Evolutionary conservation across 169 alveolate genomes (phyloP).

Genomic region (Eimeria brunetti): DNA sequence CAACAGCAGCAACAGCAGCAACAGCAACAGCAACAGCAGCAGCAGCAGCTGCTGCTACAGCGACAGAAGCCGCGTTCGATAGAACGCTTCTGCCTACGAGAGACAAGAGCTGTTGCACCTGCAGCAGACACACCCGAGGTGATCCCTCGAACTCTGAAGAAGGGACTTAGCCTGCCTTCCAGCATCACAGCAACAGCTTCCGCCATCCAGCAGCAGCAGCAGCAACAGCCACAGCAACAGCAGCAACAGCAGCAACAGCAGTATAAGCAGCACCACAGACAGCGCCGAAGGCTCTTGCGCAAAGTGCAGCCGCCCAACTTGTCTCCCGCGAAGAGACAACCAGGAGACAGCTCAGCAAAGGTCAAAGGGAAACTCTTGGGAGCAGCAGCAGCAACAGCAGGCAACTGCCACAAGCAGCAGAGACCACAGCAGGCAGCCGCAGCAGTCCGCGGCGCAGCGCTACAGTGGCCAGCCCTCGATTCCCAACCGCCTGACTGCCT

Average conservation of each 20-base stretch:
- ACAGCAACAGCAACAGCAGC: not conserved
- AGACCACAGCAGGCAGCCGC: constrained; percentile 23
- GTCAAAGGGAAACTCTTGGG: constrained; percentile 15
- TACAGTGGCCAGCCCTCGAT: constrained; percentile 19
- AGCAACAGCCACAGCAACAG: not conserved
- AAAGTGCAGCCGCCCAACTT: constrained; percentile 18
- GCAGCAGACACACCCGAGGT: constrained; percentile 44
- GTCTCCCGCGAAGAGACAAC: constrained; percentile 49
- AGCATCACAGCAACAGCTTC: not conserved
- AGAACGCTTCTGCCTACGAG: not conserved
- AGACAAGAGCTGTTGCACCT: constrained; percentile 15
- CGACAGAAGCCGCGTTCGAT: constrained; percentile 17
- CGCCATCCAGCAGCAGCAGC: constrained; percentile 35
- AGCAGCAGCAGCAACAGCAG: constrained; percentile 54
- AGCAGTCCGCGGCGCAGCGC: not conserved
- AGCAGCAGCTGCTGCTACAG: constrained; percentile 7
- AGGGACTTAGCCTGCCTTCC: constrained; percentile 11
- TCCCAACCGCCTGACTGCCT: constrained; percentile 18
- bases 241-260: constrained; percentile 31
- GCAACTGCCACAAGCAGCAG: constrained; percentile 56
- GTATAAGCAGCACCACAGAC: constrained; percentile 54
- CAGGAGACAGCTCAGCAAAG: constrained; percentile 29
- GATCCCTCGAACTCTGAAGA: not conserved
- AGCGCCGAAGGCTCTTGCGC: constrained; percentile 55
- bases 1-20: not conserved